Evolutionary conservation across 257 asterid species (phyloP), one percentile per base, ranked within the genome.

Genomic region (Solanum sejunctum): DNA sequence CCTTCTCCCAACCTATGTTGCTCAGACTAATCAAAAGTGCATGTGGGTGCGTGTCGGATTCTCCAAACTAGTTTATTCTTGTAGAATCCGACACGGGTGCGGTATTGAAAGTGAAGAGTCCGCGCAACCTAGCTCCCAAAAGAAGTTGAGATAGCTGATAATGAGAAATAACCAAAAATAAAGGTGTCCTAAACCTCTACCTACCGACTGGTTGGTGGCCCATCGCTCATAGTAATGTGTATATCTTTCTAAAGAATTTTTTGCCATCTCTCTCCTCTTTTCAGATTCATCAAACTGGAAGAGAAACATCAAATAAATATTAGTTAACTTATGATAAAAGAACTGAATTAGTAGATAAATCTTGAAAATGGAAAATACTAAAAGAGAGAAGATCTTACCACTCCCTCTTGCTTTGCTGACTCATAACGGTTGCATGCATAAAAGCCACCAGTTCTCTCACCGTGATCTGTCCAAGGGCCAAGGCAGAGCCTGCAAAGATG

Each of bases 341-440:
- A 78, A 78, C 47, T 51, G 64, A 78, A 17, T 26, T 78, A 54
- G 49, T 28, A 78, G 83, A 78, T 26, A 78, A 17, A 78, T 26
- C 83, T 51, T 78, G 64, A 78, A 45, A 77, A 51, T 15, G 52
- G 82, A 51, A 54, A 78, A 52, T 78, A 28, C 49, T 16, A 16
- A 26, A 52, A 28, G 47, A 16, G 64, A 54, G 28, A 36, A 81
- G 83, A 86, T 84, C 94, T 89, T 90, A 96, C 99, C 92, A 88
- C 96, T 85, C 99, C 98, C 64, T 92, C 98, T 92, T 96, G 98
- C 87, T 96, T 96, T 87, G 99, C 99, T 86, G 94, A 92, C 87
- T 94, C 99, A 79, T 94, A 96, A 57, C 98, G 97, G 88, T 96
- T 96, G 93, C 99, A 96, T 32, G 99, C 99, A 84, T 96, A 96